Conservation (phyloP, 2,329 filamentous ascomycete genomes). For the Exophiala aquamarina region DNA sequence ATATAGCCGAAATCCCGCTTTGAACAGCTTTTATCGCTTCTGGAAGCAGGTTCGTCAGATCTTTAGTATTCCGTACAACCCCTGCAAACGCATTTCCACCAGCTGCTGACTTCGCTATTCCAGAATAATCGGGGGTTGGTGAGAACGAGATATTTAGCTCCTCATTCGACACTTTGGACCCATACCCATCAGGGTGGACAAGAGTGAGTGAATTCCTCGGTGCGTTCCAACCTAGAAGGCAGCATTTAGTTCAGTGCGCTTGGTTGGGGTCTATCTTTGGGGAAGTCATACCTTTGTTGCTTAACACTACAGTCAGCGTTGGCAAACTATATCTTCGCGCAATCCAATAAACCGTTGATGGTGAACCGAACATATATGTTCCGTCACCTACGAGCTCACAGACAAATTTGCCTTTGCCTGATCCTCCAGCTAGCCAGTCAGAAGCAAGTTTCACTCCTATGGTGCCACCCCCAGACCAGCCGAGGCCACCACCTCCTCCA, state of each 20-base stretch:
- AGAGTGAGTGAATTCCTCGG: constrained; percentile 61
- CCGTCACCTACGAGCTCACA: constrained; percentile 68
- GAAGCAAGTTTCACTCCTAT: constrained; percentile 74
- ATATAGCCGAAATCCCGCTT: constrained; percentile 57
- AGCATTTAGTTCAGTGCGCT: too few relatives aligned
- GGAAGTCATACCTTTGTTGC: constrained; percentile 58
- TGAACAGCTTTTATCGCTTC: constrained; percentile 61
- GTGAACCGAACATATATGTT: constrained; percentile 65
- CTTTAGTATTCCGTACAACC: constrained; percentile 55
- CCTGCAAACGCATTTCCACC: constrained; percentile 61
- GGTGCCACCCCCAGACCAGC: constrained; percentile 75
- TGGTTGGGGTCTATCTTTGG: too few relatives aligned
- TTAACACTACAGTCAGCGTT: constrained; percentile 65
- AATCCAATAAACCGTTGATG: constrained; percentile 69
- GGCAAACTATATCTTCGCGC: constrained; percentile 65
- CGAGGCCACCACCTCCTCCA: constrained; percentile 76
- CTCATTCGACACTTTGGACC: constrained; percentile 60
- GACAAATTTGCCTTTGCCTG: constrained; percentile 58
- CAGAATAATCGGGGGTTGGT: constrained; percentile 66
- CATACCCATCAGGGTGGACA: constrained; percentile 65
- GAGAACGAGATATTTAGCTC: constrained; percentile 67
- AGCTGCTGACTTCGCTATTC: constrained; percentile 65
- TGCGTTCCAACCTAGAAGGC: constrained; percentile 61
- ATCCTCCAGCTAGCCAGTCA: constrained; percentile 36
- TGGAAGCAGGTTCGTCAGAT: constrained; percentile 54